A percentile compares a stretch with the other conserved stretches of the same genome.
Evolutionary conservation across 371 early-diverging fungal species (phyloP).

Genomic region (Rhizopus microsporus): DNA sequence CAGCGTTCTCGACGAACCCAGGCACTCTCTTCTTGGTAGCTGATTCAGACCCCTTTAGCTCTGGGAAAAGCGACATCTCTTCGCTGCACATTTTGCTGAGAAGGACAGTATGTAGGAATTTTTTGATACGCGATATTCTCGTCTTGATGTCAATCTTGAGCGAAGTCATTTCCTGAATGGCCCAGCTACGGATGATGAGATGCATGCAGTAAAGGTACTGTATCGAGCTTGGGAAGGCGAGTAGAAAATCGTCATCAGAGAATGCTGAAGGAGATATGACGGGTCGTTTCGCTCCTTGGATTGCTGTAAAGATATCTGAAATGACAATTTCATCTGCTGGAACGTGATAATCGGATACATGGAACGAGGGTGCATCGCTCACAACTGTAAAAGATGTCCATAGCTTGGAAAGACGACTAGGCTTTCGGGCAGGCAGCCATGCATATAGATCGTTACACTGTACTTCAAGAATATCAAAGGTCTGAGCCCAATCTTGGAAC

Average conservation of each 20-base stretch:
- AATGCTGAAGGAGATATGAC: slow-evolving; percentile 41
- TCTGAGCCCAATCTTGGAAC: slow-evolving; percentile 73
- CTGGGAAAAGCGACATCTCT: slow-evolving; percentile 36
- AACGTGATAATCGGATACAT: slow-evolving; percentile 30
- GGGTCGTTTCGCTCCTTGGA: slow-evolving; percentile 53
- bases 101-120: slow-evolving; percentile 61
- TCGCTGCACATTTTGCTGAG: slow-evolving; percentile 53
- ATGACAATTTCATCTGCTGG: slow-evolving; percentile 56
- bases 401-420: slow-evolving; percentile 36
- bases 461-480: slow-evolving; percentile 69
- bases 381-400: slow-evolving; percentile 43
- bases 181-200: slow-evolving; percentile 74
- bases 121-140: slow-evolving; percentile 63
- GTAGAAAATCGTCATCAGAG: slow-evolving; percentile 50
- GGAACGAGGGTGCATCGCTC: slow-evolving; percentile 28
- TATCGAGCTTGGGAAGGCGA: slow-evolving; percentile 69
- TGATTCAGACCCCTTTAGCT: slow-evolving; percentile 27
- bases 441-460: slow-evolving; percentile 72
- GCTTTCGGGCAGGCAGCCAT: slow-evolving; percentile 70
- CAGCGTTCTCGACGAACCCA: slow-evolving; percentile 77
- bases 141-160: slow-evolving; percentile 48
- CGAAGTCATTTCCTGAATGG: slow-evolving; percentile 63
- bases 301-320: slow-evolving; percentile 69
- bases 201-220: slow-evolving; percentile 72
- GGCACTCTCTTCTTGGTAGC: slow-evolving; percentile 51